Evolutionary conservation across 2,329 filamentous ascomycete species (phyloP).

Genomic region (Diaporthe ilicicola): DNA sequence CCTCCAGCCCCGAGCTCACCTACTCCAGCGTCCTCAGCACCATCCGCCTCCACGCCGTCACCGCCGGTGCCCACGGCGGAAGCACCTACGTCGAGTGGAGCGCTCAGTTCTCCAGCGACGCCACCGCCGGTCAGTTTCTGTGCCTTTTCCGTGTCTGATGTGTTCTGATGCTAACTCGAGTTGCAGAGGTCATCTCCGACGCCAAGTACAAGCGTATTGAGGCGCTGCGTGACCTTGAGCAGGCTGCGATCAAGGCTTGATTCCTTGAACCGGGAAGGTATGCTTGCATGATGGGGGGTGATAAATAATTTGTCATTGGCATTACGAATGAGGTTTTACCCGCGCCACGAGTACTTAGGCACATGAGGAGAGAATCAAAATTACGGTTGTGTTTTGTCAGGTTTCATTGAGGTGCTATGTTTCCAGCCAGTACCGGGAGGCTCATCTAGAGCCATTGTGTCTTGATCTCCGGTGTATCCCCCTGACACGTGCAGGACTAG

Average conservation of each 20-base stretch:
- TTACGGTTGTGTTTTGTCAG: constrained; percentile 25
- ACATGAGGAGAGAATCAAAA: background rate
- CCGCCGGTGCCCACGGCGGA: constrained; percentile 70
- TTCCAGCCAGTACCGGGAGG: too few species aligned
- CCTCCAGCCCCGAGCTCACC: constrained; percentile 68
- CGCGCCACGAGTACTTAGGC: background rate
- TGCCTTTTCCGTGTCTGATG: background rate
- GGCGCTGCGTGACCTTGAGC: constrained; percentile 72
- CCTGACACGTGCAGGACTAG: too few species aligned
- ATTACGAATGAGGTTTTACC: background rate
- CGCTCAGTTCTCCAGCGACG: constrained; percentile 75
- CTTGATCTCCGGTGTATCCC: too few species aligned
- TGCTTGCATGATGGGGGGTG: background rate
- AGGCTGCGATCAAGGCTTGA: constrained; percentile 51
- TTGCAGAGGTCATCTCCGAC: constrained; percentile 73
- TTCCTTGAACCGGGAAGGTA: too few species aligned
- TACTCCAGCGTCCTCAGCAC: constrained; percentile 75
- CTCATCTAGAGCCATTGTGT: background rate
- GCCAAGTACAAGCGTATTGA: constrained; percentile 81
- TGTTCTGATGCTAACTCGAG: constrained; percentile 31
- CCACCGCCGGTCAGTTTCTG: constrained; percentile 67
- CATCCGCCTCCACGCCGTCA: constrained; percentile 71
- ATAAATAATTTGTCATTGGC: background rate
- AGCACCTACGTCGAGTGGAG: constrained; percentile 76
- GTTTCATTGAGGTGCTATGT: too few species aligned